Evolutionary conservation across 495 filamentous ascomycete genomes (phyloP), one percentile per base, ranked within the genome.

Genomic region (Neurospora sp.): DNA sequence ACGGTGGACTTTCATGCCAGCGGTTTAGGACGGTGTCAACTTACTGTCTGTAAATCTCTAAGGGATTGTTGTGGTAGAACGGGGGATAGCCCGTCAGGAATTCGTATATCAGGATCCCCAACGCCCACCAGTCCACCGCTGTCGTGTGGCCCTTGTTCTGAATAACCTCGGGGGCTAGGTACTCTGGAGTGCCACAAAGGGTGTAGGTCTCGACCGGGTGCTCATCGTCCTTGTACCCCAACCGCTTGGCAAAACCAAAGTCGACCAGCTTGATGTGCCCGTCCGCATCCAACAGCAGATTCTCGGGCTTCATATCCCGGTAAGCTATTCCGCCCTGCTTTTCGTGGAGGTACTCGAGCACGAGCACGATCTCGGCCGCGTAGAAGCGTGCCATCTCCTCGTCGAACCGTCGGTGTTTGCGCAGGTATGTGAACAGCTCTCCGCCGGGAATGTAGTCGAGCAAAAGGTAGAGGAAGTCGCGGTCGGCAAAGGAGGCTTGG

Each of bases 91-190:
- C 96, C 4, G 96, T 94, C 37, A 98, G 85, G 78, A 99, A 97
- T 79, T 99, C 96, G 81, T 96, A 98, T 72, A 98, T 93, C 70
- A 99, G 82, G 75, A 99, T 97, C 7, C 96, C 96, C 75, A 98
- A 85, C 8, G 96, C 96, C 96, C 96, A 99, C 96, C 96, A 99
- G 82, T 99, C 96, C n/a, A 99, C 96, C 1, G 96, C 95, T 42
- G 93, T 93, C 39, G 93, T 94, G 79, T 99, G 96, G 16, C 94
- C 94, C 78, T 94, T 95, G 80, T 94, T 96, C 75, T 94, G 92
- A 73, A 99, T 98, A 23, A 98, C 94, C 84, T 99, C 96, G 2
- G 96, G 96, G 3, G 96, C 94, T 23, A 99, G 87, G 81, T 99
- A 99, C 78, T 99, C 96, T 37, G 95, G 96, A 0, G 96, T 99